phyloP scores from a whole-genome alignment of 108 stramenopile genomes.

The Mayamaea pseudoterrestris region DNA sequence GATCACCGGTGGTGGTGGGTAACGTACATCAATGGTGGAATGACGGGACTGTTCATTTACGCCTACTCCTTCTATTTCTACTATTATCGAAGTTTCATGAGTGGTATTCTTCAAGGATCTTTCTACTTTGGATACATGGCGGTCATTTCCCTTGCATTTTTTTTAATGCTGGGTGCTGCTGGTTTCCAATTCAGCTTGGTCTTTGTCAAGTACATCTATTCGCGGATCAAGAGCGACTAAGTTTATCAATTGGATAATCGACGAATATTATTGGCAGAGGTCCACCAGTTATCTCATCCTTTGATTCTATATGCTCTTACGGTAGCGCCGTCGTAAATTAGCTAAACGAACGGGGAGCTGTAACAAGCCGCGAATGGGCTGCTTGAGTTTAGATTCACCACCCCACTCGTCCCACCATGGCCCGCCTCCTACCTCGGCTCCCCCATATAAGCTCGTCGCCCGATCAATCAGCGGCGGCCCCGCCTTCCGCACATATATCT shows the following conservation, averaged over 20 bases:
- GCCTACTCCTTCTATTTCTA: constrained; percentile 94
- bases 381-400: constrained; percentile 25
- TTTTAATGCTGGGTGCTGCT: constrained; percentile 92
- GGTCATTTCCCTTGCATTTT: constrained; percentile 84
- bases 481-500: constrained; percentile 32
- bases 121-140: constrained; percentile 99
- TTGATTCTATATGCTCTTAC: neutral
- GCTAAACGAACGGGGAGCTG: constrained; percentile 17
- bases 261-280: neutral
- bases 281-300: neutral
- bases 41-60: constrained; percentile 93
- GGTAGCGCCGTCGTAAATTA: constrained; percentile 10
- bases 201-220: constrained; percentile 94
- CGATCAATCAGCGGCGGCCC: constrained; percentile 26
- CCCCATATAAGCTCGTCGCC: constrained; percentile 46
- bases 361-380: constrained; percentile 18
- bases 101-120: constrained; percentile 82
- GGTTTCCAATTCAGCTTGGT: constrained; percentile 87
- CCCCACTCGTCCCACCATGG: constrained; percentile 52
- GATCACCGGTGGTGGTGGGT: constrained; percentile 99
- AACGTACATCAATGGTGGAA: constrained; percentile 87
- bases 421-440: constrained; percentile 68
- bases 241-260: neutral
- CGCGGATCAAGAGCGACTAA: constrained; percentile 90
- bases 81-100: constrained; percentile 90